Evolutionary conservation across 305 asterid genomes (phyloP).

Genomic region (Fraxinus greggii): DNA sequence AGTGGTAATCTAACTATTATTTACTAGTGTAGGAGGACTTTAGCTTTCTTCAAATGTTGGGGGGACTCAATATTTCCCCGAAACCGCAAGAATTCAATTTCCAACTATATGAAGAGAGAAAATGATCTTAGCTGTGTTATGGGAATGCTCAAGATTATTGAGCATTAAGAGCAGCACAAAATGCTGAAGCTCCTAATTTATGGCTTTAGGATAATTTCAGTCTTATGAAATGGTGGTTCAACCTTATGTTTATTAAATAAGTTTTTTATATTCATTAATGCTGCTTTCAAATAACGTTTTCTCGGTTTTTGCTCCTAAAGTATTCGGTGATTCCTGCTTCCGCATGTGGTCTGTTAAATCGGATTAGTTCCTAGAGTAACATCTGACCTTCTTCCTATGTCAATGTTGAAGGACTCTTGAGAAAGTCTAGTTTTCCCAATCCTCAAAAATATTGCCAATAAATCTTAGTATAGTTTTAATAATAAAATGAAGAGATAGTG

Average conservation of each 20-base stretch:
- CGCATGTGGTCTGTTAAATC: not conserved
- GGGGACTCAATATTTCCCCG: not conserved
- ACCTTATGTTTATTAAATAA: not conserved
- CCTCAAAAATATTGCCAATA: not conserved
- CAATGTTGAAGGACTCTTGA: not conserved
- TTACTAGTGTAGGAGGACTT: not conserved
- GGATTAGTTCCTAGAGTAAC: not conserved
- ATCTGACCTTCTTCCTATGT: not conserved
- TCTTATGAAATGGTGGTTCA: not conserved
- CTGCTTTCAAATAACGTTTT: not conserved
- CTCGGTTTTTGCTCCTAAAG: not conserved
- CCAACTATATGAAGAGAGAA: not conserved
- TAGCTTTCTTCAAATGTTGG: not conserved
- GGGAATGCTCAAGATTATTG: not conserved
- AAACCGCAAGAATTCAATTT: not conserved
- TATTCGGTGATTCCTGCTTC: not conserved
- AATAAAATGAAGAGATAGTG: not conserved
- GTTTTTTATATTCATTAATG: not conserved
- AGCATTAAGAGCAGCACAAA: not conserved
- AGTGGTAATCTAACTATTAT: not conserved
- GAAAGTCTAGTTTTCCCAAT: not conserved
- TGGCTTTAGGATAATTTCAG: not conserved
- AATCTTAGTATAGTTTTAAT: not conserved
- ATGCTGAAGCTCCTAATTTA: not conserved
- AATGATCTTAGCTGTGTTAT: not conserved